Evolutionary conservation across 805 yeast species (phyloP), one percentile per base, ranked within the genome.

Genomic region (Tetrapisispora namnaoensis): DNA sequence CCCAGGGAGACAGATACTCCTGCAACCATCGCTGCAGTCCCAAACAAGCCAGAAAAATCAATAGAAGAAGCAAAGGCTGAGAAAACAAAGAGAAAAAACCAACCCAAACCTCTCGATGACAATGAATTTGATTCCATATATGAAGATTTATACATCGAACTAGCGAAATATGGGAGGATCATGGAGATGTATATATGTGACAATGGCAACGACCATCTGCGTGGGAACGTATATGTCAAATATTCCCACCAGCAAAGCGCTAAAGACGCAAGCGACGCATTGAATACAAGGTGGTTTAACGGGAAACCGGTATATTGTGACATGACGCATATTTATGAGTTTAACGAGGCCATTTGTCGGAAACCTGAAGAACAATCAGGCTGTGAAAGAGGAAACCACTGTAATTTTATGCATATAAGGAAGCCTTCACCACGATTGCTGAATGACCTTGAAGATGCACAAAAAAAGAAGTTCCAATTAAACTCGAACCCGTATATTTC

Each of bases 371-470:
- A 82, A 37, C 66, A 71, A 2, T 66, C 72, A 22, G 69, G 68
- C 14, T 90, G 98, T 61, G 76, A 74, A n/a, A 75, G 97, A 61
- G 91, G 89, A 2, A 85, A 82, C 32, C 76, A 77, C 58, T 90
- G 98, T 67, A 90, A 90, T 65, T 89, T 86, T 65, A 83, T 88
- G 77, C 98, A 90, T 64, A 74, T 82, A 2, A 72, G 81, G 56
- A 66, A 73, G 37, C 87, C 95, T 0, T 61, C 76, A 2, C 58
- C 59, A 7, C 70, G 63, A 14, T 59, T 81, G 28, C 63, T 71
- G 42, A 61, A 56, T 5, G 72, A 69, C 14, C 65, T 86, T 48
- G 70, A 69, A 36, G 50, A 62, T 16, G 67, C 77, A 3, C 79
- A 73, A 58, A 59, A 55, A 52, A 65, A 65, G 40, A 51, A 53